phyloP scores from a whole-genome alignment of 2,329 filamentous ascomycete species.

The Arthrobotrys sphaeroides region DNA sequence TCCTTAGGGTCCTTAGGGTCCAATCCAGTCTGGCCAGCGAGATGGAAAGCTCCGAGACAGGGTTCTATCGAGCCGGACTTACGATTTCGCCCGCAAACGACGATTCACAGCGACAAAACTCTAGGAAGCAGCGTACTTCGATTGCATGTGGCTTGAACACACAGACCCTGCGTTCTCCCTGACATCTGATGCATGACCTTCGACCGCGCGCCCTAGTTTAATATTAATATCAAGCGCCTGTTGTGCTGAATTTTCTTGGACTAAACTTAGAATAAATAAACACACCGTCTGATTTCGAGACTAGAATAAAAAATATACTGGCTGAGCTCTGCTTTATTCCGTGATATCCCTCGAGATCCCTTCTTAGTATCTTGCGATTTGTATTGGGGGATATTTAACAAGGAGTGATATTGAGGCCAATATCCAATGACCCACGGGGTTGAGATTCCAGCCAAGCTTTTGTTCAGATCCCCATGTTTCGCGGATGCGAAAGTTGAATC shows the following conservation, averaged over 20 bases:
- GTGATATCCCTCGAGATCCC: too few species aligned
- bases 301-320: too few species aligned
- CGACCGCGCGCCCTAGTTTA: too few species aligned
- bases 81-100: slow-evolving; percentile 37
- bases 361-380: too few species aligned
- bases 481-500: slow-evolving; percentile 32
- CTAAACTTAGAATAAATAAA: too few species aligned
- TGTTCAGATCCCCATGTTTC: slow-evolving; percentile 34
- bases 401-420: background rate
- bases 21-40: background rate
- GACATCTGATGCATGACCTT: background rate
- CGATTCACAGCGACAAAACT: slow-evolving; percentile 26
- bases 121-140: background rate
- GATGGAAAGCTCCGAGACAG: slow-evolving; percentile 40
- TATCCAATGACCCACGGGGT: background rate
- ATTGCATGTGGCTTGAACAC: slow-evolving; percentile 29
- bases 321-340: too few species aligned
- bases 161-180: background rate
- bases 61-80: slow-evolving; percentile 22
- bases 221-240: too few species aligned
- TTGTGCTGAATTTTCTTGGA: background rate
- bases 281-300: too few species aligned
- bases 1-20: background rate
- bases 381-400: background rate
- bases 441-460: slow-evolving; percentile 1